These are phyloP conservation scores for Acacia confusa DNA, from an alignment of 306 rosid genomes.

Conservation along the genomic window DNA sequence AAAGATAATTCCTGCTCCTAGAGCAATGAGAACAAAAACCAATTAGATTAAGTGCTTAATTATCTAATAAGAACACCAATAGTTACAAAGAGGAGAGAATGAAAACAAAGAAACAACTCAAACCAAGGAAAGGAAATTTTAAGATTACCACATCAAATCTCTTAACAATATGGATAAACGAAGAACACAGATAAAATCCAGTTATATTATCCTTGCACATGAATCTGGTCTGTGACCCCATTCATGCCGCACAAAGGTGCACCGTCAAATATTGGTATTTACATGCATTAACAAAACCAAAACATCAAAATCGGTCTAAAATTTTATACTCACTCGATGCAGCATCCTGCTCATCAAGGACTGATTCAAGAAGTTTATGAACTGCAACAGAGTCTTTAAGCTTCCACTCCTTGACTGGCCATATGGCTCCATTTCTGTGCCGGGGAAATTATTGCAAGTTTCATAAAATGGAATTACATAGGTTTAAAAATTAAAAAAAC, in stretches of 20 bases:
- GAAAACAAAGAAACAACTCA: conserved; percentile 1
- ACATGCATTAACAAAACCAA: background rate
- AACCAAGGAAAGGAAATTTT: background rate
- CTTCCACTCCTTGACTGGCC: conserved; percentile 70
- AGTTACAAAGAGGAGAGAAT: background rate
- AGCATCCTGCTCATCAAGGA: conserved; percentile 59
- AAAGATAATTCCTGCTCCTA: background rate
- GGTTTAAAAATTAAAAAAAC: background rate
- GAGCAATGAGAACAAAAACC: background rate
- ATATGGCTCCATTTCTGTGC: conserved; percentile 70
- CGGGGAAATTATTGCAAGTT: conserved; percentile 23
- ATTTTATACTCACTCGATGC: conserved; percentile 64
- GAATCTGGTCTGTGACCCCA: background rate
- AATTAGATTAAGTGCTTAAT: background rate
- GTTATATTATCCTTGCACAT: background rate
- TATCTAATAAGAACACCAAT: background rate
- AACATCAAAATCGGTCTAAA: background rate
- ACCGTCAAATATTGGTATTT: background rate
- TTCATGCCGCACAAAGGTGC: background rate
- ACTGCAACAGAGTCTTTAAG: conserved; percentile 77
- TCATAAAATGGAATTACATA: conserved; percentile 5
- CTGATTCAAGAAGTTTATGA: conserved; percentile 72
- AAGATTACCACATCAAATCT: background rate
- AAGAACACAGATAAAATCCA: background rate
- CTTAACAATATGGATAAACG: background rate